Conservation (phyloP, 129 eudicot species). For the Escallonia herrerae region DNA sequence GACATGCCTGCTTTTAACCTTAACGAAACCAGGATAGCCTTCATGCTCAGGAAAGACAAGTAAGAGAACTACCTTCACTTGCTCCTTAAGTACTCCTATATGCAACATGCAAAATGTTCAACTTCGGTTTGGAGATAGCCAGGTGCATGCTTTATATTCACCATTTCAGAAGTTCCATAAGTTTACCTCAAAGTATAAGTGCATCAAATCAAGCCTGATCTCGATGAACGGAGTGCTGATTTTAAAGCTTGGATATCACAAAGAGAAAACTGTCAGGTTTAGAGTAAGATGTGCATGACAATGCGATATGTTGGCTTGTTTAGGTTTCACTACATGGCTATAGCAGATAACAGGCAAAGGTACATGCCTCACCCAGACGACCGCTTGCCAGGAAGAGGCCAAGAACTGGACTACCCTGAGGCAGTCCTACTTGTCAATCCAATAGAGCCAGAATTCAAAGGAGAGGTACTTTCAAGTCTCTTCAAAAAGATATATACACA, state of each 20-base stretch:
- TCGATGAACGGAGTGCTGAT: too few relatives aligned
- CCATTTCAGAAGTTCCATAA: too few relatives aligned
- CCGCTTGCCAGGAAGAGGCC: constrained; percentile 41
- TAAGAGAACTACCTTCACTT: constrained; percentile 10
- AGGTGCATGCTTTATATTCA: too few relatives aligned
- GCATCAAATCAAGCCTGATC: too few relatives aligned
- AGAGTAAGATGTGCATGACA: background rate
- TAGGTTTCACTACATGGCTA: constrained; percentile 60
- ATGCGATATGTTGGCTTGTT: background rate
- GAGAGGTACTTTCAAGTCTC: constrained; percentile 29
- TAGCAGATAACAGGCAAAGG: constrained; percentile 39
- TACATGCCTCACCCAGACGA: constrained; percentile 56
- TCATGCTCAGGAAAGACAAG: constrained; percentile 79
- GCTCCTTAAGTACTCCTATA: too few relatives aligned
- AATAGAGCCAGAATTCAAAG: constrained; percentile 41
- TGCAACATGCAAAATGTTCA: too few relatives aligned
- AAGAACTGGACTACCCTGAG: constrained; percentile 47
- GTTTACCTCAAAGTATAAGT: too few relatives aligned
- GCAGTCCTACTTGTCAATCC: constrained; percentile 54
- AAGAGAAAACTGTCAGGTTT: too few relatives aligned
- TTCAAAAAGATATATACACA: background rate
- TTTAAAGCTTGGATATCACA: too few relatives aligned
- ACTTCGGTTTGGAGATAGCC: too few relatives aligned
- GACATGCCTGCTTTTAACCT: constrained; percentile 81
- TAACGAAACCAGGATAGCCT: constrained; percentile 65